Evolutionary conservation across 1,139 yeast genomes (phyloP), one percentile per base, ranked within the genome.

Genomic region (Geotrichum candidum): DNA sequence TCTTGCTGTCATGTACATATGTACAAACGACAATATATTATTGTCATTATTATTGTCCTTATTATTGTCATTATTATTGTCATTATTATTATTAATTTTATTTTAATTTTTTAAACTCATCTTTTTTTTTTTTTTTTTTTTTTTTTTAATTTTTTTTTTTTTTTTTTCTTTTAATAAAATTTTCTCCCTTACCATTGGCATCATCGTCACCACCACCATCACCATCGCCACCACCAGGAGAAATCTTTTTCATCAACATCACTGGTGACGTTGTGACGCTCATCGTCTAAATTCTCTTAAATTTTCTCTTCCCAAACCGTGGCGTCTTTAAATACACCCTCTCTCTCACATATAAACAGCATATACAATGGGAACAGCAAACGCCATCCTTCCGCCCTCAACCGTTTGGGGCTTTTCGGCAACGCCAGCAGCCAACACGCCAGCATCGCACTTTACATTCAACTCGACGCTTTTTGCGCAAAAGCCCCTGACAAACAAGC

Each of bases 341-440:
- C 33, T 45, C 33, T 5, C 33, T 29, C 33, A 29, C 33, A 29
- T 29, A 29, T 29, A 5, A 5, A 3, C 33, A 18, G 18, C 18
- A 18, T 18, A 18, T 18, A 29, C 33, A 29, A 58, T 55, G 58
- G 56, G 57, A 41, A 51, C 51, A 27, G 60, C 58, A 15, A 60
- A 62, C 56, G 64, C 64, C 33, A 61, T 62, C 25, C 46, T 62
- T 45, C 64, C 64, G n/a, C 60, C 64, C 13, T 45, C 55, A 10
- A 62, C 64, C 7, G 53, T 58, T 18, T 62, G 64, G 64, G 63
- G 63, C 6, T 62, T 62, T 56, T 60, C 59, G 53, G 35, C 58
- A 29, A 18, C 48, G 25, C 11, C 57, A 11, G 15, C 57, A 10
- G 57, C 41, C 10, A n/a, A 51, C 3, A 13, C 51, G 23, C 15